Evolutionary conservation across 2,329 filamentous ascomycete species (phyloP).

Genomic region (Nigrograna mackinnonii): DNA sequence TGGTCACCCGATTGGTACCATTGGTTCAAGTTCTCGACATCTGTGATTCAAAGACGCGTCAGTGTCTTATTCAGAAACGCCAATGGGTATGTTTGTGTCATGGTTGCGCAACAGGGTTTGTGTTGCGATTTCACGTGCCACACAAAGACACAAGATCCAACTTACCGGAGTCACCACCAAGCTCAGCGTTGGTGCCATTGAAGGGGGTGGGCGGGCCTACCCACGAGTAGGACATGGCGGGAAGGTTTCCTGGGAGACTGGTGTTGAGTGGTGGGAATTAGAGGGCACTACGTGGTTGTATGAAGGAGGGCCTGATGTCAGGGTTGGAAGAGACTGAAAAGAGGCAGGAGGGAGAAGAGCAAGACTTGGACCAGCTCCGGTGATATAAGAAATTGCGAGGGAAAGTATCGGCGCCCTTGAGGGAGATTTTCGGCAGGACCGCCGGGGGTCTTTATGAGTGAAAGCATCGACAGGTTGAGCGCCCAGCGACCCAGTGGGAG

Average conservation of each 20-base stretch:
- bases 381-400: conserved; percentile 35
- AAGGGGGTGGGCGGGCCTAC: conserved; percentile 48
- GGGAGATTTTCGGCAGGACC: conserved; percentile 27
- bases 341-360: conserved; percentile 11
- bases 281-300: not conserved
- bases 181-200: conserved; percentile 60
- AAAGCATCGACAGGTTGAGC: no score
- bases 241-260: conserved; percentile 3
- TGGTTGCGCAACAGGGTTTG: not conserved
- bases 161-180: conserved; percentile 81
- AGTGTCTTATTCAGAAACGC: not conserved
- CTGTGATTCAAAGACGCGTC: conserved; percentile 49
- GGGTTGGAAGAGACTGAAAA: conserved; percentile 13
- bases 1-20: conserved; percentile 92
- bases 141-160: conserved; percentile 25
- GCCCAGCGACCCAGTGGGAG: conserved; percentile 3
- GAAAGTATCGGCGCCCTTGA: conserved; percentile 33
- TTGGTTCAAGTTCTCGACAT: conserved; percentile 87
- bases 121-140: conserved; percentile 24
- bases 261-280: no score
- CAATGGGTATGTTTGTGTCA: not conserved
- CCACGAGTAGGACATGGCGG: conserved; percentile 54
- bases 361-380: conserved; percentile 23
- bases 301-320: not conserved
- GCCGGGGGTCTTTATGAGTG: conserved; percentile 36